Base-by-base conservation (phyloP, 2,329 filamentous ascomycete genomes). In the Ophioceras dolichostomum region DNA sequence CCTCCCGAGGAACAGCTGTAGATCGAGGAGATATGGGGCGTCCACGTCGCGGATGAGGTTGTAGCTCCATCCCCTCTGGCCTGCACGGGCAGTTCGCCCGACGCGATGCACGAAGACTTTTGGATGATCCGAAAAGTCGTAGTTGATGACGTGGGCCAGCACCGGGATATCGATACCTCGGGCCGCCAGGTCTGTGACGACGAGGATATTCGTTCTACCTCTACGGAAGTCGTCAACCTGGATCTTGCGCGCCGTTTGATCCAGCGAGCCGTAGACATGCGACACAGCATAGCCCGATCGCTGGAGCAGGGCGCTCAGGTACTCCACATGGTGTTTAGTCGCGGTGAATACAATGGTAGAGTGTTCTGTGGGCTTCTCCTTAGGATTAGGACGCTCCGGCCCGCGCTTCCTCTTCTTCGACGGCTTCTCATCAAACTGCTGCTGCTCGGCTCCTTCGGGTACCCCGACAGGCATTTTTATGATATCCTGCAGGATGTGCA, bases 61-160 rank as follows among this genome's bases (percentile, higher is more conserved):
- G 61, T 94, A 98, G 61, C 82, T 83, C 91, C 91, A 96, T 44
- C 91, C 91, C 46, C 81, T 77, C 49, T 86, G 80, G 12, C 89
- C 91, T 32, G 93, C 93, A 72, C 91, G 78, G 29, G 91, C 93
- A 19, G 93, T 98, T 61, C 91, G 80, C 50, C 91, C 91, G 33
- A 98, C 91, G 54, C 91, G 80, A 59, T 98, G 91, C 20, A 98
- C 83, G 50, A 93, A 98, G 30, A 98, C 79, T 61, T 98, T 98
- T 16, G 91, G 86, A 51, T 96, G 91, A 2, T 89, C 83, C 3
- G 91, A 89, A 46, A 98, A 98, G 53, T 96, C 89, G 59, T 94
- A 98, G 65, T 98, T 96, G 65, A 98, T 89, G 41, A 98, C 91
- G 54, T 98, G 96, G 39, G 86, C 88, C 26, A 98, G 70, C 33